A percentile compares a stretch with the other conserved stretches of the same genome.
Conservation (phyloP, 2,329 filamentous ascomycete genomes). For the Xylariales sp. region DNA sequence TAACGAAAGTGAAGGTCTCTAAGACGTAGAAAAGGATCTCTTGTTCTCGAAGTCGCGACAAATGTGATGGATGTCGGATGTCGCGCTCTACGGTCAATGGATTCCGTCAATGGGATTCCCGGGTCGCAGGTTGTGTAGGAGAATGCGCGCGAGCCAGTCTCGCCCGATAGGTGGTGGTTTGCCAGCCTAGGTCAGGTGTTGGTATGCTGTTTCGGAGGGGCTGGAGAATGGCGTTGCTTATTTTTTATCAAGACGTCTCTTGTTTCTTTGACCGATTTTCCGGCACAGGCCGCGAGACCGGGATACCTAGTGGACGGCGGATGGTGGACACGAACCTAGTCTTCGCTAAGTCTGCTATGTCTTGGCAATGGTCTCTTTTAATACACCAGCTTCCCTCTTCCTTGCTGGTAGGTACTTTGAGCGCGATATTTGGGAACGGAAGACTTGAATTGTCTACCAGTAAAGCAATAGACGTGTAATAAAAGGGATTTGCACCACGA, state of each 20-base stretch:
- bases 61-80: conserved; percentile 45
- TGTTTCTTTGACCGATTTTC: conserved; percentile 43
- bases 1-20: conserved; percentile 35
- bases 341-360: conserved; percentile 14
- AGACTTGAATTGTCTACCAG: background rate
- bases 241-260: conserved; percentile 32
- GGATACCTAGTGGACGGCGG: background rate
- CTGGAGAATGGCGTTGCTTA: conserved; percentile 36
- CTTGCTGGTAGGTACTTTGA: background rate
- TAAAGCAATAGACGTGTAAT: background rate
- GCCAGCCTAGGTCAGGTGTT: conserved; percentile 32
- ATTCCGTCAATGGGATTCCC: conserved; percentile 8
- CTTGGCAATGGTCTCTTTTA: conserved; percentile 26
- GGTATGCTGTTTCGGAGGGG: conserved; percentile 38
- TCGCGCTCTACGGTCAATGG: conserved; percentile 42
- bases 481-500: background rate
- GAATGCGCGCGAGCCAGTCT: conserved; percentile 35
- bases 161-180: conserved; percentile 26
- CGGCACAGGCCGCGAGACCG: conserved; percentile 33
- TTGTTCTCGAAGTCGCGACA: conserved; percentile 50
- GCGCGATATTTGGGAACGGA: background rate
- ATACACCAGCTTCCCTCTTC: background rate
- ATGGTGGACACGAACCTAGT: conserved; percentile 23
- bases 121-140: conserved; percentile 27
- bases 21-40: conserved; percentile 42